These are phyloP conservation scores for Metschnikowia matae DNA, from an alignment of 805 yeast genomes.

Conservation along the genomic window DNA sequence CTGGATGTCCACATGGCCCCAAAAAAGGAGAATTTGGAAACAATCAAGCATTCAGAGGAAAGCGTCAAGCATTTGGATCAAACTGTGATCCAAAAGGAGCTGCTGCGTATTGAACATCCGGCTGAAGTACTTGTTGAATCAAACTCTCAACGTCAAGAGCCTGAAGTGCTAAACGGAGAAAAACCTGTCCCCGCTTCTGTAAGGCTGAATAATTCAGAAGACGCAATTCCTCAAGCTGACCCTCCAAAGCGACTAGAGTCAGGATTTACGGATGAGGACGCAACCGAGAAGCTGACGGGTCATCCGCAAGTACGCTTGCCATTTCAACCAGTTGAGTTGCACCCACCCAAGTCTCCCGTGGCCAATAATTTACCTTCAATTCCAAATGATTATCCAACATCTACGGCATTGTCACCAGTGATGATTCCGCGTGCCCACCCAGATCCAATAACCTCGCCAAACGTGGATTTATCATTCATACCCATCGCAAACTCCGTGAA, in stretches of 20 bases:
- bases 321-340: neutral
- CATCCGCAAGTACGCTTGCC: neutral
- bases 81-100: neutral
- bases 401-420: constrained; percentile 6
- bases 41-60: neutral
- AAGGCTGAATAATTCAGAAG: neutral
- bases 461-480: constrained; percentile 21
- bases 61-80: neutral
- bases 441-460: constrained; percentile 17
- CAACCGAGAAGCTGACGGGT: neutral
- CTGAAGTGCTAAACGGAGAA: neutral
- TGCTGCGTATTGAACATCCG: neutral
- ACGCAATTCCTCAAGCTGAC: neutral
- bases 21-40: neutral
- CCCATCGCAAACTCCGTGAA: constrained; percentile 18
- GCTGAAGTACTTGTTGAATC: neutral
- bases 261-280: neutral
- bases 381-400: neutral
- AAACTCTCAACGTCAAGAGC: neutral
- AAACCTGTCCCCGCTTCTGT: neutral
- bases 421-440: neutral
- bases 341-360: neutral
- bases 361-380: neutral
- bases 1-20: neutral
- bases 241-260: neutral